Conservation (phyloP, 192 early-diverging fungal species). For the Mortierella claussenii region DNA sequence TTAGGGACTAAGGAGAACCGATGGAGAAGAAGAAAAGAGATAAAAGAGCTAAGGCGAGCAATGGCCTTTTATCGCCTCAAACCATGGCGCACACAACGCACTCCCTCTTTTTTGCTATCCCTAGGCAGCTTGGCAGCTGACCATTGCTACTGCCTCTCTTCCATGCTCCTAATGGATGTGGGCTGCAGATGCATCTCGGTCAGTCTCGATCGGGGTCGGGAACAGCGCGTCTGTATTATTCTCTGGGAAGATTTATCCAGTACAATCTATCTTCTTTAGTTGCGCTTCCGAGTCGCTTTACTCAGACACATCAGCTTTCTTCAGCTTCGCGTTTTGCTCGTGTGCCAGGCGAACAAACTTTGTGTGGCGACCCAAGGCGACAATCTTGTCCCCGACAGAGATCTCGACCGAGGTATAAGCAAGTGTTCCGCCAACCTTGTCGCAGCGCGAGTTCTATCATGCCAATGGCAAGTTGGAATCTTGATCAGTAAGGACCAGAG, state of each 20-base stretch:
- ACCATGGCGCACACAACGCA: no score
- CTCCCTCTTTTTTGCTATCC: no score
- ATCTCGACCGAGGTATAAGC: slow-evolving; percentile 63
- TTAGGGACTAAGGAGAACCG: slow-evolving; percentile 36
- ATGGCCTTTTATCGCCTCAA: no score
- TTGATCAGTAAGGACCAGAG: no score
- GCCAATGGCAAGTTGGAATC: no score
- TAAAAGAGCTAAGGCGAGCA: slow-evolving; percentile 19
- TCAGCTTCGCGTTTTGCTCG: slow-evolving; percentile 17
- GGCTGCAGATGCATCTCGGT: no score
- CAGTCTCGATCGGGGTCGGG: no score
- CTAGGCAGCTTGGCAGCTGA: not conserved
- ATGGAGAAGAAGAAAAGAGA: slow-evolving; percentile 32
- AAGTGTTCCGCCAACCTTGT: slow-evolving; percentile 64
- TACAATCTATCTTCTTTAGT: no score
- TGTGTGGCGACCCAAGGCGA: slow-evolving; percentile 64
- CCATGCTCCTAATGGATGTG: not conserved
- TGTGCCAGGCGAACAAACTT: slow-evolving; percentile 62
- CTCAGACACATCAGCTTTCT: not conserved
- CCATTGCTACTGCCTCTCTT: no score
- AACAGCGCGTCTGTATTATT: no score
- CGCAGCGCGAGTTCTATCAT: slow-evolving; percentile 57
- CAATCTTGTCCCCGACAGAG: slow-evolving; percentile 49
- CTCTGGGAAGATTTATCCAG: no score
- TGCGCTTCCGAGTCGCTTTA: no score